Base-by-base conservation (phyloP, 2,329 filamentous ascomycete genomes). In the Claviceps sorghi region DNA sequence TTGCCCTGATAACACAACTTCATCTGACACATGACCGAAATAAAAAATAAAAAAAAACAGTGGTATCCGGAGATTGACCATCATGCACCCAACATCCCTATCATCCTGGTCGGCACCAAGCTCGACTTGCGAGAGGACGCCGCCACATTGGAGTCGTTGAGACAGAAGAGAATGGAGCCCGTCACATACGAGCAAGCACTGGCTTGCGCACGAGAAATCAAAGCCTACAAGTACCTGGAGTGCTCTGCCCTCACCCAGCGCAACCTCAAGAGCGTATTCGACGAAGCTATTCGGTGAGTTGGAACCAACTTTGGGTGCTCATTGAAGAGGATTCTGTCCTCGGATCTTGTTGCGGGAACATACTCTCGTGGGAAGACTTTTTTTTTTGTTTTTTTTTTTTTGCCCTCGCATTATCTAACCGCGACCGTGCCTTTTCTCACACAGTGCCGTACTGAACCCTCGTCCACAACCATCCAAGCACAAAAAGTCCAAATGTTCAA, bases 11-110 rank as follows among this genome's bases (percentile, higher is more conserved):
- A 38, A 15, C 36, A 38, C 2, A 45, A 36, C 29, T 49, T 9
- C 22, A 17, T 44, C 21, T 26, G 42, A 44, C 22, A 44, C 13
- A 44, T 7, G 8, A 44, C 13, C 11, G 26, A 26, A 3, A 26
- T 26, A 3, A 26, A 26, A 3, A 26, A 26, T 26, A 26, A 44
- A 44, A 26, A 29, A 4, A 10, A 44, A 34, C 53, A 97, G 89
- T 97, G 91, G 91, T 91, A 85, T 70, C 91, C 93, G 53, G 91
- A 98, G 69, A 97, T 97, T 65, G 88, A 94, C 63, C 91, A 97
- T 64, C 91, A 97, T 68, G 91, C 91, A 26, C 93, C 91, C 38
- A 87, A 86, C 66, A 90, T 96, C 52, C 91, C 91, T 54, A 95
- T 97, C 69, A 95, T 97, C 65, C 80, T 97, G 49, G 93, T 97